Conservation (phyloP, 306 rosid genomes). For the Rosa persica region DNA sequence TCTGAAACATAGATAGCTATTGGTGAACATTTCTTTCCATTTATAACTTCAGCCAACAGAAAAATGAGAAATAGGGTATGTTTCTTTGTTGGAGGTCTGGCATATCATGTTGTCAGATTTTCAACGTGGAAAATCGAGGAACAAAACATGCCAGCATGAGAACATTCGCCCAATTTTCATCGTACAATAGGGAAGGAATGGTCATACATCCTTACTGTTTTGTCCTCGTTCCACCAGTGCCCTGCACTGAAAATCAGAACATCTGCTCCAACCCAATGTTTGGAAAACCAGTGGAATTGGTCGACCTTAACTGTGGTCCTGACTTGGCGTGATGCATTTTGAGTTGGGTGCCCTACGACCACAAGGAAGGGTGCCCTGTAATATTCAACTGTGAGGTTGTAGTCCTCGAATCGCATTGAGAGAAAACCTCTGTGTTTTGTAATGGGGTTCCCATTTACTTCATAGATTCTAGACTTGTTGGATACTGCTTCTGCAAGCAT, state of each 20-base stretch:
- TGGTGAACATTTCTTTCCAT: not conserved
- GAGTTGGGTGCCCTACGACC: constrained; percentile 58
- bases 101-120: not conserved
- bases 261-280: constrained; percentile 62
- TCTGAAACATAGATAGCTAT: constrained; percentile 37
- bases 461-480: constrained; percentile 63
- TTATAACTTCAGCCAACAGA: not conserved
- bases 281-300: constrained; percentile 64
- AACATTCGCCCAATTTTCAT: not conserved
- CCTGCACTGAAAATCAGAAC: constrained; percentile 73
- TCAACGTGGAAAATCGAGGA: not conserved
- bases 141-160: not conserved
- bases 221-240: constrained; percentile 86
- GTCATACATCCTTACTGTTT: constrained; percentile 53
- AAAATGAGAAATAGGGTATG: not conserved
- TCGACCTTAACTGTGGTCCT: constrained; percentile 46
- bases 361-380: constrained; percentile 76
- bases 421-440: constrained; percentile 80
- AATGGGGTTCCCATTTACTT: constrained; percentile 72
- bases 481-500: constrained; percentile 66
- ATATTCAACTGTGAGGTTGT: constrained; percentile 78
- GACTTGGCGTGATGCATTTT: constrained; percentile 37
- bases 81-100: no score
- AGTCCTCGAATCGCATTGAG: constrained; percentile 55
- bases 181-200: not conserved